Base-by-base conservation (phyloP, 1,139 yeast genomes). In the Yamadazyma songkhlaensis region DNA sequence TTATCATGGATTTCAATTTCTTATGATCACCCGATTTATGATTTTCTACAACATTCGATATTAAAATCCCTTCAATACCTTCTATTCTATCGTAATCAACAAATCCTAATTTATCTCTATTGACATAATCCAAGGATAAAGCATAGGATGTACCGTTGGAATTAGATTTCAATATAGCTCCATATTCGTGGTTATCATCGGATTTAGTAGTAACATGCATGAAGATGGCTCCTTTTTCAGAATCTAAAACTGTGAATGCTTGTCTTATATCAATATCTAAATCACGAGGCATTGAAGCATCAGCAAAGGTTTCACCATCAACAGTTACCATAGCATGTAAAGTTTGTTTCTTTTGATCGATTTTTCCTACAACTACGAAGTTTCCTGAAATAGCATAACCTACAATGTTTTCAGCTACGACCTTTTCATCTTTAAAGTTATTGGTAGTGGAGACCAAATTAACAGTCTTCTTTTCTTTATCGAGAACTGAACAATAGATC, bases 121-220 rank as follows among this genome's bases (percentile, higher is more conserved):
- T 92, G 7, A 89, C 97, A 41, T 74, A 59, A n/a, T 75, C 77
- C 46, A 85, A 70, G 1, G 92, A 67, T 23, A 81, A 65, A 3
- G 86, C 92, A 56, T 86, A 90, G n/a, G 86, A 79, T 0, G 97
- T 89, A 44, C 99, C 99, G 51, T 90, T 88, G n/a, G 87, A 85
- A 55, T 92, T 90, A 1, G 96, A 87, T 54, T 92, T 92, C 51
- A 92, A 68, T n/a, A 94, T 67, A 0, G 88, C 70, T 7, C 98
- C 98, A 60, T 60, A 82, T 50, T 88, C 95, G 9, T 63, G 57
- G 8, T 74, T 79, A 0, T 54, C 42, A 6, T 67, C 69, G 20
- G 65, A 58, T 46, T 70, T 71, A 0, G 89, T 81, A 1, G 96
- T 85, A 6, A 89, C 85, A 57, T 89, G 97, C 64, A 92, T 59